Percentiles rank a stretch among this genome's conserved stretches.
Conservation (phyloP, 1,139 yeast genomes). For the Blastobotrys malaysiensis region DNA sequence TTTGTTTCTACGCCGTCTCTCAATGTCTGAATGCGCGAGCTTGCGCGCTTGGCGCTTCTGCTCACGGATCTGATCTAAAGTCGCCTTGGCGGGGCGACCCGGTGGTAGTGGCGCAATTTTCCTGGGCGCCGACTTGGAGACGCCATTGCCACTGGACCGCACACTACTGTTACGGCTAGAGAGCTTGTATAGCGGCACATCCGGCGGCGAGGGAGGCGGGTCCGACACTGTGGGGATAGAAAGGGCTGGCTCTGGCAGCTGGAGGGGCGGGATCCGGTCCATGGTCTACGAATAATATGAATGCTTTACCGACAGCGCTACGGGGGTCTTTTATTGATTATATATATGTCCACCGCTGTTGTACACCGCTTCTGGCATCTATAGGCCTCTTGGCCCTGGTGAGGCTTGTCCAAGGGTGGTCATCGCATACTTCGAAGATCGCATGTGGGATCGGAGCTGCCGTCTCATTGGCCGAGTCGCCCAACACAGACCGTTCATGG, state of each 20-base stretch:
- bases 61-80: conserved; percentile 3
- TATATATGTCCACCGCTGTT: neutral
- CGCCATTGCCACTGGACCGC: neutral
- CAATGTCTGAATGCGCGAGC: conserved; percentile 70
- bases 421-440: neutral
- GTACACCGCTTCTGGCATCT: neutral
- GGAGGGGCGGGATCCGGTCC: neutral
- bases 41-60: conserved; percentile 40
- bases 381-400: neutral
- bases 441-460: neutral
- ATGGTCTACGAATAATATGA: neutral
- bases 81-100: neutral
- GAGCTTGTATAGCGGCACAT: neutral
- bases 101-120: conserved; percentile 1
- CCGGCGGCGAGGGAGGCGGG: neutral
- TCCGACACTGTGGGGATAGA: neutral
- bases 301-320: neutral
- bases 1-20: conserved; percentile 69
- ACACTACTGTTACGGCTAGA: neutral
- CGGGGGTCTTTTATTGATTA: neutral
- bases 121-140: neutral
- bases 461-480: neutral
- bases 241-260: neutral
- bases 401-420: neutral
- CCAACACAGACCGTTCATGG: neutral